phyloP scores from a whole-genome alignment of 768 basidiomycete genomes.

The Tricholoma sp. region DNA sequence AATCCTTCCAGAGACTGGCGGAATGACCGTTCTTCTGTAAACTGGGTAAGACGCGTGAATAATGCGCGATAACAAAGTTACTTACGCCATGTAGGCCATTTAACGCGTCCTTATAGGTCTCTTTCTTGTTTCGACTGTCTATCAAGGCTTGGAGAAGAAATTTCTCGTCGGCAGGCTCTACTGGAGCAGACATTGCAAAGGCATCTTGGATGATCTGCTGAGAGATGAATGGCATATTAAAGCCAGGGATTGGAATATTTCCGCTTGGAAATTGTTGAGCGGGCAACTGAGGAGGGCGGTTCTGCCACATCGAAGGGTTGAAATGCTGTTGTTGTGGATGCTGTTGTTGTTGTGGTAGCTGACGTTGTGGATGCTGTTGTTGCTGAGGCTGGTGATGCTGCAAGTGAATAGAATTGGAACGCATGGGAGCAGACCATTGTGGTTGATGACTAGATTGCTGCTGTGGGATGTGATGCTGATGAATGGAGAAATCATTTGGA shows the following conservation, averaged over 20 bases:
- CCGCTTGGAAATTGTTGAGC: slow-evolving; percentile 24
- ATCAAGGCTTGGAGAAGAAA: slow-evolving; percentile 48
- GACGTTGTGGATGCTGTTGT: slow-evolving; percentile 16
- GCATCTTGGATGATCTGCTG: slow-evolving; percentile 56
- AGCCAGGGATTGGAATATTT: slow-evolving; percentile 25
- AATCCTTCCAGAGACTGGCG: slow-evolving; percentile 74
- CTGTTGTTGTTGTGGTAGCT: slow-evolving; percentile 22
- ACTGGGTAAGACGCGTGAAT: slow-evolving; percentile 14
- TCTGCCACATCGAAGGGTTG: slow-evolving; percentile 28
- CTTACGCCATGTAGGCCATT: slow-evolving; percentile 63
- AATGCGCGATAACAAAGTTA: slow-evolving; percentile 4
- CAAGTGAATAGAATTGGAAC: slow-evolving; percentile 9
- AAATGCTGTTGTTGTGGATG: slow-evolving; percentile 30
- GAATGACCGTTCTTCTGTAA: slow-evolving; percentile 44
- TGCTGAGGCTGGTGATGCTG: slow-evolving; percentile 22
- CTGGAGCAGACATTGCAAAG: slow-evolving; percentile 48
- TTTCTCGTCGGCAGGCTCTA: slow-evolving; percentile 52
- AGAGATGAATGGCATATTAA: slow-evolving; percentile 40
- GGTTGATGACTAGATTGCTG: slow-evolving; percentile 1
- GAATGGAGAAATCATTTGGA: background rate
- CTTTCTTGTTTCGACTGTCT: slow-evolving; percentile 32
- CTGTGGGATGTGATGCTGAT: background rate
- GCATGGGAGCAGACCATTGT: background rate
- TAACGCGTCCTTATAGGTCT: slow-evolving; percentile 61
- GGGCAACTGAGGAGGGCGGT: slow-evolving; percentile 24